Evolutionary conservation across 2,329 filamentous ascomycete species (phyloP), one percentile per base, ranked within the genome.

Genomic region (Aspergillus tanneri): DNA sequence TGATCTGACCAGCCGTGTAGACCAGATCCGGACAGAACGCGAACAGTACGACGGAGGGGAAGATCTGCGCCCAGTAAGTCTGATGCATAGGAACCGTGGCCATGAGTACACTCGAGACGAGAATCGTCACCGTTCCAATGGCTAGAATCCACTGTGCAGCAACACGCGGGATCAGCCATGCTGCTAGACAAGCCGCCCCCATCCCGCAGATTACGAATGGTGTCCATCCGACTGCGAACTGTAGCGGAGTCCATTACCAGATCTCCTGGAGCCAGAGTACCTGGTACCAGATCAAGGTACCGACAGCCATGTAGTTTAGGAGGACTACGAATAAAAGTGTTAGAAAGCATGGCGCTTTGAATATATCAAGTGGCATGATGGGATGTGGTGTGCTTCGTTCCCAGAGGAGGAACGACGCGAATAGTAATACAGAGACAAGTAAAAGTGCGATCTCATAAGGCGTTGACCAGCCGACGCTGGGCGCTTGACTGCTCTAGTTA

Each of bases 1-100:
- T 78, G 4, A 81, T 76, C 49, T 80, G 76, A 0, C 76, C 76
- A 0, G 75, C 75, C 0, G 76, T 73, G 44, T 73, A 79, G 4
- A 78, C 69, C 2, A 80, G 71, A 49, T 81, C 78, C 0, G 76
- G 75, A 23, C 73, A 76, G 55, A 69, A 69, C 0, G 61, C 50
- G 19, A 65, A 61, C 7, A 72, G 52, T 4, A 72, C 47, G 12
- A 65, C 62, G 2, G 66, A 67, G 1, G 64, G 73, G 41, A 80
- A 79, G 1, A 62, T 39, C 27, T 66, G 63, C 2, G 65, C 64
- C 73, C 73, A 77, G 55, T 68, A 80, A 0, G 59, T 68, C 50
- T 77, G 73, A 2, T 76, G 65, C 5, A 65, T 59, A 0, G 75
- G 75, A 61, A 77, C 72, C 0, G 76, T 77, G 1, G 73, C 74